Base-by-base conservation (phyloP, 352 stramenopile genomes). In the Nothophytophthora sp. region DNA sequence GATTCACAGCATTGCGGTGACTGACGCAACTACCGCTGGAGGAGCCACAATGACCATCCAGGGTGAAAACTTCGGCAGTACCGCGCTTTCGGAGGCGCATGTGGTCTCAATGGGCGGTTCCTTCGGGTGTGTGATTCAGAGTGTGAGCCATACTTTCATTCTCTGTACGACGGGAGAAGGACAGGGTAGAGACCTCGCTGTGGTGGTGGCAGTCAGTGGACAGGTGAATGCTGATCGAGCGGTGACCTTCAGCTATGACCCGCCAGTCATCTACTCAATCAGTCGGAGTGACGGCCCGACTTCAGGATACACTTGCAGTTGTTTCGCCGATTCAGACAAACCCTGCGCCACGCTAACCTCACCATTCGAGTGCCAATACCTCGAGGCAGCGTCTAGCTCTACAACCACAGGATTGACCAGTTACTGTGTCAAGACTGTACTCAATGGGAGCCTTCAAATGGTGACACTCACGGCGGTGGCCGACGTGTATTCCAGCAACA, bases 1-100 rank as follows among this genome's bases (percentile, higher is more conserved):
- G 32, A 70, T 90, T 8, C 30, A 47, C 23, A 64, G 10, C n/a
- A 55, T 83, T 4, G 37, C 58, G 8, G 53, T 67, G 9, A 65
- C 48, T 2, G 64, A 76, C 18, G 59, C 50, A 11, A 68, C 71
- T 3, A 86, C 79, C 3, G 50, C 53, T 18, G 71, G 72, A 8
- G 76, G 76, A 15, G 74, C 70, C 7, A 39, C 52, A 9, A 73
- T 90, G 63, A 71, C 45, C 13, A 63, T 90, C 6, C 48, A 11
- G 0, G 79, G 79, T 1, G 12, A 32, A 1, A 90, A 87, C 54
- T 88, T 90, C 40, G 79, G 75, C 15, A 55, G 54, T 2, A 63
- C 19, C 4, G n/a, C n/a, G 22, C 60, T 86, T 27, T 84, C 76
- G 12, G 50, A 50, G 1, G 23, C 29, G 0, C 73, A 88, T 33